phyloP scores from a whole-genome alignment of 345 rosid species.

The Gossypium anomalum region DNA sequence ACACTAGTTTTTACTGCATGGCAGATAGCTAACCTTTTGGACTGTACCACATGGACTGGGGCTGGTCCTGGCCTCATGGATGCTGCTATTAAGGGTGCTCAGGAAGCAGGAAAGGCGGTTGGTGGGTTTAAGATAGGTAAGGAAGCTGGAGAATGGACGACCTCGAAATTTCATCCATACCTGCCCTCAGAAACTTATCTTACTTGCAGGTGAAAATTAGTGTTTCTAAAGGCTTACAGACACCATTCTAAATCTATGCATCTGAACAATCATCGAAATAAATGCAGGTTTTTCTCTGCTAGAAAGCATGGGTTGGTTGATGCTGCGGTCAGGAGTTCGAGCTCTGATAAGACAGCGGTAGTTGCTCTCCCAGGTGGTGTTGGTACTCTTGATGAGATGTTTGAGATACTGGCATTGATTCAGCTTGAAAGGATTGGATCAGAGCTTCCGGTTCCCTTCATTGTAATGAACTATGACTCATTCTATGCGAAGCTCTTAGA shows the following conservation, averaged over 20 bases:
- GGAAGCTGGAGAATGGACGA: conserved; percentile 93
- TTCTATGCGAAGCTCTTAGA: conserved; percentile 71
- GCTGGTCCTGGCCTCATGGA: conserved; percentile 98
- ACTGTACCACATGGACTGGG: conserved; percentile 91
- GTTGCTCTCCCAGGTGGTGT: conserved; percentile 88
- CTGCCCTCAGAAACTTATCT: conserved; percentile 68
- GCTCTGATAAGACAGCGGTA: conserved; percentile 63
- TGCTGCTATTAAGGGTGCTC: conserved; percentile 80
- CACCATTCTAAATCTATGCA: background rate
- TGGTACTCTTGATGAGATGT: conserved; percentile 57
- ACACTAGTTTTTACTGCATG: conserved; percentile 1
- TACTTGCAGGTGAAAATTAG: conserved; percentile 67
- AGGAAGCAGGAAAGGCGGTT: conserved; percentile 65
- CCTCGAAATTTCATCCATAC: conserved; percentile 79
- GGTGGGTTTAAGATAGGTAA: conserved; percentile 82
- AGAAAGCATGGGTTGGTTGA: conserved; percentile 92
- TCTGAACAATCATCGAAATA: background rate
- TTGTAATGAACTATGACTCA: conserved; percentile 81
- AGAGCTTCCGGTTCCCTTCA: conserved; percentile 65
- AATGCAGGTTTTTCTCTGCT: conserved; percentile 83
- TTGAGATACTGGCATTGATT: conserved; percentile 75
- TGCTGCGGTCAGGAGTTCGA: conserved; percentile 53
- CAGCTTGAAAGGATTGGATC: conserved; percentile 86
- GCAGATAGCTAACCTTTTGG: conserved; percentile 75
- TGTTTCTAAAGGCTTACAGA: background rate